Percentiles rank a stretch among this genome's conserved stretches.
Evolutionary conservation across 1,284 basidiomycete genomes (phyloP).

Genomic region (Leccinum griseonigrum): DNA sequence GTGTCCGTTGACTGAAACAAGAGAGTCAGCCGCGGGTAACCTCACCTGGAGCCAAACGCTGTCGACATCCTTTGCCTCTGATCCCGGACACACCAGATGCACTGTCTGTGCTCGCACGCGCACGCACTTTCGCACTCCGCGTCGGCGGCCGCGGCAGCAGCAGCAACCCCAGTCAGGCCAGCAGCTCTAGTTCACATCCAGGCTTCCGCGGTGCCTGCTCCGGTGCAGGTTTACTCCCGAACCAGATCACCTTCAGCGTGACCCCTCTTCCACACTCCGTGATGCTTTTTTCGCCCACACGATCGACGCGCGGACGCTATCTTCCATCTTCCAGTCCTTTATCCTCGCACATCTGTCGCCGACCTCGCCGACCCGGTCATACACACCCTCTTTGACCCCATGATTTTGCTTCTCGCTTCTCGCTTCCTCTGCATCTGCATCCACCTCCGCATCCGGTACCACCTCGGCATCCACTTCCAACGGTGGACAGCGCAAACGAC

Average conservation of each 20-base stretch:
- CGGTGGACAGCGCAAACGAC: conserved; percentile 39
- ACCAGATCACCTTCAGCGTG: conserved; percentile 35
- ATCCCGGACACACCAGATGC: too few species aligned
- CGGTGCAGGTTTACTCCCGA: conserved; percentile 21
- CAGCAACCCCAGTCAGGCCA: conserved; percentile 23
- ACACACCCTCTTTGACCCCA: conserved; percentile 50
- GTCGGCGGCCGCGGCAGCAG: conserved; percentile 19
- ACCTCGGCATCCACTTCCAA: conserved; percentile 2
- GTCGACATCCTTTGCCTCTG: too few species aligned
- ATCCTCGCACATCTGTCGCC: conserved; percentile 43
- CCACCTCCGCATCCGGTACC: conserved; percentile 5
- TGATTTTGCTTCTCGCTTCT: conserved; percentile 28
- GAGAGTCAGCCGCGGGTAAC: too few species aligned
- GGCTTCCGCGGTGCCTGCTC: conserved; percentile 19
- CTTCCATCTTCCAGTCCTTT: conserved; percentile 49
- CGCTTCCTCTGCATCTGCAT: neutral
- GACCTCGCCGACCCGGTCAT: conserved; percentile 47
- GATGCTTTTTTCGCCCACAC: conserved; percentile 46
- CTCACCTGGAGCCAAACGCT: too few species aligned
- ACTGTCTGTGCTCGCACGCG: too few species aligned
- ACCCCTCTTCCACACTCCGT: conserved; percentile 39
- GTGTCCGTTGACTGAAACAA: too few species aligned
- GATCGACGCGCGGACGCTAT: conserved; percentile 44
- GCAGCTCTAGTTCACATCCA: conserved; percentile 39
- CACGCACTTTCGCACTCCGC: conserved; percentile 20